phyloP scores from a whole-genome alignment of 73 alveolate genomes.

The Tetrahymena malaccensis region DNA sequence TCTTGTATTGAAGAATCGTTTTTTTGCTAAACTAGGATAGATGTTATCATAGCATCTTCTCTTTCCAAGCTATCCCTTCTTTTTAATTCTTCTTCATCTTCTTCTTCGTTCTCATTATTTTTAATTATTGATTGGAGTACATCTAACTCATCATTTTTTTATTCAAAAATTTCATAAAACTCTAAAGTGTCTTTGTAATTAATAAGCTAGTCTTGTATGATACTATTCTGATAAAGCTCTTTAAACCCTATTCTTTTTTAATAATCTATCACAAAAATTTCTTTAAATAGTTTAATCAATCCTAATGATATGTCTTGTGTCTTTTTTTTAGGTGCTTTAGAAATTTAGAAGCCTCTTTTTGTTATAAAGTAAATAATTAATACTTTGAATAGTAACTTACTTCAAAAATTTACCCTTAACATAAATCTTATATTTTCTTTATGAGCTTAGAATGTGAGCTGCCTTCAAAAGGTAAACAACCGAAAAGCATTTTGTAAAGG shows the following conservation, averaged over 20 bases:
- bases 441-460: slow-evolving; percentile 4
- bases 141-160: neutral
- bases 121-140: neutral
- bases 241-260: neutral
- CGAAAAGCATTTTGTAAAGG: slow-evolving; percentile 18
- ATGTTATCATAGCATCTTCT: neutral
- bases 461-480: slow-evolving; percentile 42
- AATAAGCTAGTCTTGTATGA: neutral
- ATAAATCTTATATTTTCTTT: neutral
- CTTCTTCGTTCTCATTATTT: neutral
- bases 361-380: neutral
- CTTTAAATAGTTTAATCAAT: neutral
- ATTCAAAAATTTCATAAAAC: neutral
- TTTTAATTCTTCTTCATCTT: neutral
- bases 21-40: neutral
- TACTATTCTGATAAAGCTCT: neutral
- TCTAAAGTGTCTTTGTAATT: neutral
- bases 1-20: neutral
- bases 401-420: neutral
- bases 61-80: neutral
- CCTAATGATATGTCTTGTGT: neutral
- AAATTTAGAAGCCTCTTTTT: neutral
- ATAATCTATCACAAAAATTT: neutral
- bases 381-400: neutral
- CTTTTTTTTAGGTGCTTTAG: neutral